phyloP scores from a whole-genome alignment of 768 basidiomycete genomes.

The Psilocybe cyanescens region DNA sequence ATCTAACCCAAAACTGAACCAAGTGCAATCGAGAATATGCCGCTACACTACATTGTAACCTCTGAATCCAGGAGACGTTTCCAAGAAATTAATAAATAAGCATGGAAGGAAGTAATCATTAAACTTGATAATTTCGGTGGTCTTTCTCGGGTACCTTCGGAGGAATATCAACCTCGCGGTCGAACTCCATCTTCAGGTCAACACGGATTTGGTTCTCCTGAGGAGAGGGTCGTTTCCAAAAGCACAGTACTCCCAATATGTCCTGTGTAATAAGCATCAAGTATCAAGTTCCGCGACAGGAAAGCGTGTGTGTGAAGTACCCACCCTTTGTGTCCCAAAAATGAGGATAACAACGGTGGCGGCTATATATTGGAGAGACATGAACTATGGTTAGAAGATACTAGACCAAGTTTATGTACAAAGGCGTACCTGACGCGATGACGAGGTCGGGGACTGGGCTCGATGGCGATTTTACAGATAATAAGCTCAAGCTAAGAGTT shows the following conservation, averaged over 20 bases:
- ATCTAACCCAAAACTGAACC: too few relatives aligned
- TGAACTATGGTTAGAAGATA: neutral
- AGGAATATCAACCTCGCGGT: neutral
- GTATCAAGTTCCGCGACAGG: neutral
- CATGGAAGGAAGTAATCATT: neutral
- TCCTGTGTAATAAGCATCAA: constrained; percentile 28
- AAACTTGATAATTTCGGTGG: neutral
- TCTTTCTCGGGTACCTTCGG: neutral
- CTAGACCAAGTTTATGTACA: too few relatives aligned
- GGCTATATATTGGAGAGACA: constrained; percentile 30
- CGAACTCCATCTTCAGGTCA: constrained; percentile 22
- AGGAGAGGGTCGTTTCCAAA: constrained; percentile 33
- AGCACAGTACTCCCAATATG: constrained; percentile 36
- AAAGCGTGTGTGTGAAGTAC: constrained; percentile 22
- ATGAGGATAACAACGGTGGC: constrained; percentile 46
- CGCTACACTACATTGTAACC: too few relatives aligned
- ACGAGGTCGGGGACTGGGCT: constrained; percentile 52
- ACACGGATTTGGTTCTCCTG: constrained; percentile 7
- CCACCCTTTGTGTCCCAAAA: constrained; percentile 49
- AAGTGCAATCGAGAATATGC: too few relatives aligned
- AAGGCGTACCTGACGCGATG: constrained; percentile 44
- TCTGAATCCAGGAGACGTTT: too few relatives aligned
- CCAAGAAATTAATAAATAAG: neutral
- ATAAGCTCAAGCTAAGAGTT: constrained; percentile 41
- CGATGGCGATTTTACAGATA: constrained; percentile 46